These are phyloP conservation scores for Hirsutella minnesotensis DNA, from an alignment of 2,329 filamentous ascomycete species.

Conservation along the genomic window DNA sequence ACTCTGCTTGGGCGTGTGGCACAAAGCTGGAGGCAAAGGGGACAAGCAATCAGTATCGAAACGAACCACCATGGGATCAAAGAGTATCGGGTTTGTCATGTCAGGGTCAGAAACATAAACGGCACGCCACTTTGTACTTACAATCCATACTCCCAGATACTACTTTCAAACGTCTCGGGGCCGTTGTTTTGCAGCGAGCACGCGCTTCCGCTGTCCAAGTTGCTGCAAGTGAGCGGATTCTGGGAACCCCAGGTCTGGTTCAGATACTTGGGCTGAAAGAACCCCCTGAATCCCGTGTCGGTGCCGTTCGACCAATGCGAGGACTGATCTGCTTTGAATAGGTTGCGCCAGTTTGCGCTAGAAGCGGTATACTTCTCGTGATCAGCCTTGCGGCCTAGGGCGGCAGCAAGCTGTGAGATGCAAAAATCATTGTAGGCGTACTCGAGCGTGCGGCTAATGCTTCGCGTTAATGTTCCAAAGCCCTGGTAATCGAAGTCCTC, in stretches of 20 bases:
- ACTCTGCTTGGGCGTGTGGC: conserved; percentile 37
- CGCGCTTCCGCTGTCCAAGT: conserved; percentile 33
- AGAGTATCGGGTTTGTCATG: too few relatives aligned
- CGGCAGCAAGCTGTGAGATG: conserved; percentile 49
- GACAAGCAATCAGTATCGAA: too few relatives aligned
- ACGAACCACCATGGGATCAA: too few relatives aligned
- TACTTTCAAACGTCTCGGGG: conserved; percentile 61
- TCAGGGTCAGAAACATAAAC: too few relatives aligned
- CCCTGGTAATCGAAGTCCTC: conserved; percentile 56
- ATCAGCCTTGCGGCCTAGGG: conserved; percentile 41
- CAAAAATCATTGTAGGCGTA: conserved; percentile 71
- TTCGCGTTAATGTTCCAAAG: conserved; percentile 58
- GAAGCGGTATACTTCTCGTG: conserved; percentile 46
- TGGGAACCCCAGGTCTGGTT: conserved; percentile 60
- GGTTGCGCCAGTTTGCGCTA: conserved; percentile 54
- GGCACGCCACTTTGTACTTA: conserved; percentile 25
- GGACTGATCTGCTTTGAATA: conserved; percentile 48
- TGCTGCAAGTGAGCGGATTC: conserved; percentile 52
- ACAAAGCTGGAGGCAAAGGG: too few relatives aligned
- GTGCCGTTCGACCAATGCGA: conserved; percentile 43
- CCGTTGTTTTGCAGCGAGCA: conserved; percentile 51
- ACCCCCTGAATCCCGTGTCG: conserved; percentile 55
- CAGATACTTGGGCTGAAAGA: conserved; percentile 55
- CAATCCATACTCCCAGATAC: conserved; percentile 64
- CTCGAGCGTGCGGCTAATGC: conserved; percentile 61